Evolutionary conservation across 140 eudicot species (phyloP), one percentile per base, ranked within the genome.

Genomic region (Anethum foeniculum): DNA sequence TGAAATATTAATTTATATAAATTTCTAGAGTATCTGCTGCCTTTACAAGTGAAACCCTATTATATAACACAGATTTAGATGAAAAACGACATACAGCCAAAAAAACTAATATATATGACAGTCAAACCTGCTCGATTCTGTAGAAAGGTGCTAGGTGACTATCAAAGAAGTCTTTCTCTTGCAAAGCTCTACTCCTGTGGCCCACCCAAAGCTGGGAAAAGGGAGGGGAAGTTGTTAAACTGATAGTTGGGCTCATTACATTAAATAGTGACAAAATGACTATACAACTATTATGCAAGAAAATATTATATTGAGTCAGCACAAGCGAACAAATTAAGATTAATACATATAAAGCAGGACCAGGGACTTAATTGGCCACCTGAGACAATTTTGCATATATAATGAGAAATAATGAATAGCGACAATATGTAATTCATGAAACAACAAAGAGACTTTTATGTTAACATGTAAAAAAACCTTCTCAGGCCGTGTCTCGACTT

Each of bases 401-500:
- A 25, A 38, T n/a, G 34, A 62, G 71, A 62, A 10, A 21, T 23
- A 34, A 32, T 49, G 34, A 49, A 76, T 76, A 79, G 48, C 15
- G 14, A 48, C 18, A 32, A 39, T 65, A 43, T 6, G 67, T 65
- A 67, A 46, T 54, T 25, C 30, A 68, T 32, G 36, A 47, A 30
- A 46, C 56, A 36, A 19, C 9, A 32, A 10, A 39, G 23, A 32
- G 54, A 69, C 36, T 16, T 3, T 19, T 68, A 14, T 21, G 28
- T 79, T 79, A 46, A 72, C 8, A 18, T 67, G 76, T 23, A 58
- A 25, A 19, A 48, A 75, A 86, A 96, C 99, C 98, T 96, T 96
- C 78, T 89, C 98, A 25, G 99, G 99, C 65, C 97, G 91, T 51
- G 99, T 96, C 89, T 96, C 99, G 34, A 96, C 98, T 87, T 87